phyloP scores from a whole-genome alignment of 164 flowering plant species.

The Stephania japonica region DNA sequence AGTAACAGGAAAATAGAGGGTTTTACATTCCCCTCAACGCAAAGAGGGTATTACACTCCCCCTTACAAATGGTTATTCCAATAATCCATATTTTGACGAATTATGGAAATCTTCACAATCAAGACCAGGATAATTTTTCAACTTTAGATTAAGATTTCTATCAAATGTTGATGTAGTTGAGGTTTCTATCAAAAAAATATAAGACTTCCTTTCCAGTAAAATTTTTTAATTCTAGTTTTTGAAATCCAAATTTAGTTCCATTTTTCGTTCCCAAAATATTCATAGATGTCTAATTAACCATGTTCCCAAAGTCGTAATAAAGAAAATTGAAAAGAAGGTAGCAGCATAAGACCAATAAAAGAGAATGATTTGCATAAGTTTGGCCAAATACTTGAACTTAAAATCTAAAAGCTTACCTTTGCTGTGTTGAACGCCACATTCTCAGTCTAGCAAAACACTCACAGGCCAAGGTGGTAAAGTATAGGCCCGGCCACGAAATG shows the following conservation, averaged over 20 bases:
- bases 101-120: not conserved
- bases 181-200: not conserved
- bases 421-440: slow-evolving; percentile 78
- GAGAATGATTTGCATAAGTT: not conserved
- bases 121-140: not conserved
- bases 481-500: slow-evolving; percentile 52
- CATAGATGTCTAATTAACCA: not conserved
- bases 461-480: slow-evolving; percentile 93
- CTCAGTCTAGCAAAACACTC: slow-evolving; percentile 74
- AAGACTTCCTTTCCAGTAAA: not conserved
- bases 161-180: no score
- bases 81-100: not conserved
- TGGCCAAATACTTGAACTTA: not conserved
- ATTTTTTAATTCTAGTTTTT: not conserved
- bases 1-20: no score
- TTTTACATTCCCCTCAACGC: no score
- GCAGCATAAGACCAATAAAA: not conserved
- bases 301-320: not conserved
- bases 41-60: no score
- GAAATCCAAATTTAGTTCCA: not conserved
- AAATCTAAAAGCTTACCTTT: slow-evolving; percentile 38
- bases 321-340: not conserved
- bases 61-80: no score
- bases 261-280: not conserved
- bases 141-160: not conserved